Evolutionary conservation across 768 basidiomycete species (phyloP).

Genomic region (Naganishia kalamii): DNA sequence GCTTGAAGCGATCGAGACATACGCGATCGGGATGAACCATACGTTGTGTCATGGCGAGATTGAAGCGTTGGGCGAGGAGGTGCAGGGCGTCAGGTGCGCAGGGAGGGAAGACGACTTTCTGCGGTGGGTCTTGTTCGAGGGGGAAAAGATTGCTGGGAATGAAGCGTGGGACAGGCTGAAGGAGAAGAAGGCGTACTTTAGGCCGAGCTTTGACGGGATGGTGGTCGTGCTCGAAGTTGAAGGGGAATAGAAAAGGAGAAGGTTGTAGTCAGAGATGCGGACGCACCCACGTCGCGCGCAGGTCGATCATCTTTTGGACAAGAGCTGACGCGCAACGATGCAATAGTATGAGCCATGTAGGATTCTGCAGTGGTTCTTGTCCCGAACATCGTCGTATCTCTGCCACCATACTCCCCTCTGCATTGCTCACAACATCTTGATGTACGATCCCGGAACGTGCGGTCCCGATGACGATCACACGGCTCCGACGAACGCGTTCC

Average conservation of each 20-base stretch:
- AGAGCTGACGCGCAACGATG: too few relatives aligned
- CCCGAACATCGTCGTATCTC: neutral
- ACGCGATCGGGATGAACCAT: neutral
- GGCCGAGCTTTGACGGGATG: neutral
- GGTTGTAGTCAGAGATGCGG: neutral
- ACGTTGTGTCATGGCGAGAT: neutral
- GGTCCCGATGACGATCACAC: conserved; percentile 9
- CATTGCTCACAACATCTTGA: neutral
- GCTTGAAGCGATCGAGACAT: neutral
- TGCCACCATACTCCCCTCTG: neutral
- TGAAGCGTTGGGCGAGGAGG: neutral
- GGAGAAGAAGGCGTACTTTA: neutral
- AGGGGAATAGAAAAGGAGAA: neutral
- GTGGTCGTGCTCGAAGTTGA: neutral
- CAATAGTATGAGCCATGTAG: too few relatives aligned
- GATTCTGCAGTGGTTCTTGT: too few relatives aligned
- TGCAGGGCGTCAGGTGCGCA: neutral
- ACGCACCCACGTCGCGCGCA: too few relatives aligned
- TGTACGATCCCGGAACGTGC: neutral
- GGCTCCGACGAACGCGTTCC: conserved; percentile 13
- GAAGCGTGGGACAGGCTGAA: neutral
- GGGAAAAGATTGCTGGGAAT: neutral
- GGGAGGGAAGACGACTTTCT: neutral
- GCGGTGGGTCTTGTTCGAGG: neutral
- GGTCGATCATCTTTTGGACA: too few relatives aligned